phyloP scores from a whole-genome alignment of 1,284 basidiomycete genomes.

The Microbotryomycetes sp. region DNA sequence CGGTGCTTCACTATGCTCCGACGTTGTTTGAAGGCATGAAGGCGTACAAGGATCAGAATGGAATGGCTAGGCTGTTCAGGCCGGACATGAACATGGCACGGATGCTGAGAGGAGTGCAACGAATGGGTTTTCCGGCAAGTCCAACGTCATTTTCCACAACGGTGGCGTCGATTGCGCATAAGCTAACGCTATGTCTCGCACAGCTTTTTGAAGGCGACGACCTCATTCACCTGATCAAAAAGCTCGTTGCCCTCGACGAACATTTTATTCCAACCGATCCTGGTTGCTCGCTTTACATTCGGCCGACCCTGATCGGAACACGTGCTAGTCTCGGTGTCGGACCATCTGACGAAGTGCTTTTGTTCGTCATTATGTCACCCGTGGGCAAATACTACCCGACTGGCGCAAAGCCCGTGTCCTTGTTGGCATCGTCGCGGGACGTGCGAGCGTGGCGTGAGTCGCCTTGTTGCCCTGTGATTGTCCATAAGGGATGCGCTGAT shows the following conservation, averaged over 20 bases:
- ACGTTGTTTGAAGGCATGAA: slow-evolving; percentile 72
- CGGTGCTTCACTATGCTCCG: slow-evolving; percentile 87
- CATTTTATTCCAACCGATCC: slow-evolving; percentile 87
- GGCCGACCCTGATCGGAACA: slow-evolving; percentile 80
- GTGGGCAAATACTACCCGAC: slow-evolving; percentile 88
- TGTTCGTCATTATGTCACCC: slow-evolving; percentile 68
- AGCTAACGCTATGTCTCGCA: neutral
- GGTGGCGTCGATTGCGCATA: neutral
- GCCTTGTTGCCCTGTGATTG: too few relatives aligned
- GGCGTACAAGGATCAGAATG: slow-evolving; percentile 75
- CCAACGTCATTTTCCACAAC: slow-evolving; percentile 22
- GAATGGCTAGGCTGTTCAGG: slow-evolving; percentile 79
- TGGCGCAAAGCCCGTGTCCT: slow-evolving; percentile 90
- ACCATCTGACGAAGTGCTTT: slow-evolving; percentile 77
- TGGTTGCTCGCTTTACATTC: slow-evolving; percentile 70
- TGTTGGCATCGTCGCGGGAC: slow-evolving; percentile 85
- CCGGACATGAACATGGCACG: slow-evolving; percentile 62
- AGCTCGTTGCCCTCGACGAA: slow-evolving; percentile 76
- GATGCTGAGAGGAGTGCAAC: slow-evolving; percentile 46
- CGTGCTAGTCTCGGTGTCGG: slow-evolving; percentile 80
- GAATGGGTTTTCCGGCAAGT: slow-evolving; percentile 57
- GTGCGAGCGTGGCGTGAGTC: slow-evolving; percentile 61
- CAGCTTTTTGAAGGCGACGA: slow-evolving; percentile 68
- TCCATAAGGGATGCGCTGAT: too few relatives aligned
- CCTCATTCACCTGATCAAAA: slow-evolving; percentile 76